These are phyloP conservation scores for Micromonas pusilla DNA, from an alignment of 139 green algal genomes.

Conservation along the genomic window DNA sequence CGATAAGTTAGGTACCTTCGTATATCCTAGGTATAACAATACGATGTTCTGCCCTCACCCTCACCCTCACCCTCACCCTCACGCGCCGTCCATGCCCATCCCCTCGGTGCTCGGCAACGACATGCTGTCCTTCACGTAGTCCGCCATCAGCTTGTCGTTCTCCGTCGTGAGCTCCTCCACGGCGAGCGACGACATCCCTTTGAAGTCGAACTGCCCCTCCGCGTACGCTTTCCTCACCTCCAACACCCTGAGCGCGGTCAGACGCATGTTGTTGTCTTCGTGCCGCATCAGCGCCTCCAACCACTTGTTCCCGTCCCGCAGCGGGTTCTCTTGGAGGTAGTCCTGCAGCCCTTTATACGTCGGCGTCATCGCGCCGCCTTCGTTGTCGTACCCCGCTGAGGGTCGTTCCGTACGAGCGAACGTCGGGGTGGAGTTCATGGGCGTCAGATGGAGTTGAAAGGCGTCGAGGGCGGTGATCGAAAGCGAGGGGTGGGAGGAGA, in stretches of 20 bases:
- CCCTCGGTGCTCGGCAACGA: neutral
- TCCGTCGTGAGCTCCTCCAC: neutral
- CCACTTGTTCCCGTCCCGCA: slow-evolving; percentile 28
- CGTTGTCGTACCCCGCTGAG: neutral
- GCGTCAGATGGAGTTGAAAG: too few species aligned
- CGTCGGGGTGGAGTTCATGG: too few species aligned
- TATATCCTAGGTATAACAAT: too few species aligned
- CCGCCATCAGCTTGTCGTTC: slow-evolving; percentile 21
- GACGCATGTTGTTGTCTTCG: neutral
- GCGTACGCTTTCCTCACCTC: slow-evolving; percentile 25
- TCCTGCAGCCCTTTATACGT: slow-evolving; percentile 2
- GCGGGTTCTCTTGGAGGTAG: slow-evolving; percentile 19
- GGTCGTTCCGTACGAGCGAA: too few species aligned
- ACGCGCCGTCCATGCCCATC: neutral
- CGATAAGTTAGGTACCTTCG: too few species aligned
- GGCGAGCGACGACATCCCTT: neutral
- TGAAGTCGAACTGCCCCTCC: slow-evolving; percentile 18
- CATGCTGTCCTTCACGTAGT: slow-evolving; percentile 26
- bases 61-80: too few species aligned
- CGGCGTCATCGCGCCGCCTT: slow-evolving; percentile 9
- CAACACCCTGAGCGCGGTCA: slow-evolving; percentile 5
- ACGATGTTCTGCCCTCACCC: too few species aligned
- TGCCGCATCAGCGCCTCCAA: neutral
- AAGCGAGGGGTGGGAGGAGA: too few species aligned
- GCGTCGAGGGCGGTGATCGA: too few species aligned